Evolutionary conservation across 2,329 filamentous ascomycete species (phyloP), one percentile per base, ranked within the genome.

Genomic region (Aureobasidium sp.): DNA sequence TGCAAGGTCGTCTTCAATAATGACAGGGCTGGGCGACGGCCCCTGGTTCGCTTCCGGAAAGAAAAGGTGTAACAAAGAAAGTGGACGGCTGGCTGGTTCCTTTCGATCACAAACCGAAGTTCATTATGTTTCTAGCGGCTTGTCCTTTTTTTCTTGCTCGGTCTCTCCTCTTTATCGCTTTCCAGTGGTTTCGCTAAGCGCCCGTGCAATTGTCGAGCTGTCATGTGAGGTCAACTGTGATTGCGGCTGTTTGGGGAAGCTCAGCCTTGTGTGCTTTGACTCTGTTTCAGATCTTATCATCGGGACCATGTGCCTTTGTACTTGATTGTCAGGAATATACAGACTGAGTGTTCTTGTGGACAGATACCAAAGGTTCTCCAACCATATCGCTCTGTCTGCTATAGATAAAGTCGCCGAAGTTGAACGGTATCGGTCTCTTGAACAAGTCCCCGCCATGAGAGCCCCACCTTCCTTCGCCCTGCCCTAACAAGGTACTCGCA

Each of bases 31-130:
- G 54, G 30, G 44, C 9, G n/a, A 10, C 10, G 16, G 21, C 37
- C 30, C 5, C 42, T 44, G 37, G 32, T 32, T 57, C 44, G 55
- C 44, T 59, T 59, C 55, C 55, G 44, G 47, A n/a, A 55, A 29
- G 30, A n/a, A 44, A 27, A 30, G 30, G 32, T 32, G 44, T 59
- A 49, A 59, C 55, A 59, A 59, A 59, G 55, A 59, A 48, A 39
- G 44, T 41, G 15, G 16, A 29, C 15, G 42, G 10, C 53, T 16
- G 15, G 13, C 21, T 21, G 37, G 48, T 50, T 36, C 6, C 34
- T n/a, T 13, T 25, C 34, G 10, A 49, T 30, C 30, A 44, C 44
- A 34, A 59, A 9, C n/a, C 16, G 6, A 8, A 27, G 36, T 48
- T 41, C 44, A 29, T 59, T 49, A 10, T 59, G 7, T n/a, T 25